Percentiles rank a stretch among this genome's conserved stretches.
Conservation (phyloP, 208 protist genomes). For the Crithidia thermophila region DNA sequence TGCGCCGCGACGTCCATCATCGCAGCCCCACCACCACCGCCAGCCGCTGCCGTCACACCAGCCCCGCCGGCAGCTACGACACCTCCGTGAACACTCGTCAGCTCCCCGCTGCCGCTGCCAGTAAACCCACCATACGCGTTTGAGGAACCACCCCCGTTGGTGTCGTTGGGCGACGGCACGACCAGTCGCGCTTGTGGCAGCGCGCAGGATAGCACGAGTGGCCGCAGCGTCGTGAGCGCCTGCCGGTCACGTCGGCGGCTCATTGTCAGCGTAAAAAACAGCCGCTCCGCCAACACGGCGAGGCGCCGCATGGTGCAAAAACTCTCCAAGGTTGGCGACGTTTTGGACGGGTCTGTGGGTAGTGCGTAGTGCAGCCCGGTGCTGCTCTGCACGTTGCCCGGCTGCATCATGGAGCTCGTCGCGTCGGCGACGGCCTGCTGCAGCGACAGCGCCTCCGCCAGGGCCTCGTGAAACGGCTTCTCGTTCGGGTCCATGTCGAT, state of each 20-base stretch:
- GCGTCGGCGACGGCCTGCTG: conserved; percentile 68
- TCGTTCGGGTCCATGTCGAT: conserved; percentile 84
- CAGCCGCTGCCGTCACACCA: not conserved
- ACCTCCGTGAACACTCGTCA: not conserved
- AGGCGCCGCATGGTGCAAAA: conserved; percentile 74
- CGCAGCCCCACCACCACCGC: not conserved
- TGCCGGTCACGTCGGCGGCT: conserved; percentile 61
- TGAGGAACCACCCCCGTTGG: not conserved
- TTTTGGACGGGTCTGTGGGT: conserved; percentile 66
- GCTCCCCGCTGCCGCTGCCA: conserved; percentile 1
- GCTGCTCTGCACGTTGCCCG: conserved; percentile 83
- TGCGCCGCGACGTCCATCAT: conserved; percentile 1
- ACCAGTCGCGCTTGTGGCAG: conserved; percentile 33
- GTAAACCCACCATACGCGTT: too few species aligned
- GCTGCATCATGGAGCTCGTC: conserved; percentile 83
- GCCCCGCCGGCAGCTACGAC: not conserved
- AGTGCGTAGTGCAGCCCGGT: conserved; percentile 77
- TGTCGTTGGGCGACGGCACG: not conserved
- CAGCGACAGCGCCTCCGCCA: conserved; percentile 64
- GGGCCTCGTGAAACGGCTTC: conserved; percentile 52
- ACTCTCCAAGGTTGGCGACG: conserved; percentile 66
- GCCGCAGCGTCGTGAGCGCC: conserved; percentile 51
- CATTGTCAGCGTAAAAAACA: conserved; percentile 74
- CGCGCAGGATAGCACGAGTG: conserved; percentile 73
- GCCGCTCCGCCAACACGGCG: conserved; percentile 49